A percentile compares a stretch with the other conserved stretches of the same genome.
Evolutionary conservation across 2,329 filamentous ascomycete genomes (phyloP).

Genomic region (Ophiocordyceps camponoti-floridani): DNA sequence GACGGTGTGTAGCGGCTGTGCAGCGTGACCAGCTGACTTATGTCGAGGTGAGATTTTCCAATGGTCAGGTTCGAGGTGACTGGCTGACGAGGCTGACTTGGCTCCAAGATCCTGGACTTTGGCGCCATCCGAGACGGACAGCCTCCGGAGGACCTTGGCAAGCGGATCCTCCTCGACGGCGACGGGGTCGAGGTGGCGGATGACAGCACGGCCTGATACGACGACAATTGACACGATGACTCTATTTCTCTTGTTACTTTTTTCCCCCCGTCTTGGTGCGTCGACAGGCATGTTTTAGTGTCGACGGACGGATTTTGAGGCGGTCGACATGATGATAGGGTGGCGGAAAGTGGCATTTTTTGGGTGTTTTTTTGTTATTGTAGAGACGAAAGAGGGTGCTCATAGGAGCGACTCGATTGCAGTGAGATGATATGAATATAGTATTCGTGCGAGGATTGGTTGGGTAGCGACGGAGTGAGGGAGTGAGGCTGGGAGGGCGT

Average conservation of each 20-base stretch:
- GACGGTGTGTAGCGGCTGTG: conserved; percentile 88
- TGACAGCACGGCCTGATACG: conserved; percentile 17
- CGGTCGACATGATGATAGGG: no score
- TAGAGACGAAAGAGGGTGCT: no score
- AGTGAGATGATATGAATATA: no score
- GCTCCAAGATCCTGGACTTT: conserved; percentile 76
- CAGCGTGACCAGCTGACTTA: conserved; percentile 86
- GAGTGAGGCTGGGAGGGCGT: no score
- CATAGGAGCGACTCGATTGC: no score
- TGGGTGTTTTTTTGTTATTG: no score
- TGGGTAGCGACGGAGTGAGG: no score
- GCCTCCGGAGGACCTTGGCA: conserved; percentile 57
- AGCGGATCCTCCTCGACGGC: conserved; percentile 51
- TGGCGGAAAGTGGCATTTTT: no score
- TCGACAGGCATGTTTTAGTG: background rate
- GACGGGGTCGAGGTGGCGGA: conserved; percentile 32
- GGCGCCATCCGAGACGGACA: conserved; percentile 82
- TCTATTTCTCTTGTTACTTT: background rate
- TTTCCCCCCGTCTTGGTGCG: background rate
- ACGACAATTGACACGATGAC: background rate
- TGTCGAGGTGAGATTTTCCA: conserved; percentile 56
- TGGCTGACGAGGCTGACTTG: conserved; percentile 1
- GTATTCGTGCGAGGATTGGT: no score
- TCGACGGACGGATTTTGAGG: no score
- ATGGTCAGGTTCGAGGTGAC: no score